Conservation (phyloP, 2,329 filamentous ascomycete genomes). For the Hypoxylon sp. region DNA sequence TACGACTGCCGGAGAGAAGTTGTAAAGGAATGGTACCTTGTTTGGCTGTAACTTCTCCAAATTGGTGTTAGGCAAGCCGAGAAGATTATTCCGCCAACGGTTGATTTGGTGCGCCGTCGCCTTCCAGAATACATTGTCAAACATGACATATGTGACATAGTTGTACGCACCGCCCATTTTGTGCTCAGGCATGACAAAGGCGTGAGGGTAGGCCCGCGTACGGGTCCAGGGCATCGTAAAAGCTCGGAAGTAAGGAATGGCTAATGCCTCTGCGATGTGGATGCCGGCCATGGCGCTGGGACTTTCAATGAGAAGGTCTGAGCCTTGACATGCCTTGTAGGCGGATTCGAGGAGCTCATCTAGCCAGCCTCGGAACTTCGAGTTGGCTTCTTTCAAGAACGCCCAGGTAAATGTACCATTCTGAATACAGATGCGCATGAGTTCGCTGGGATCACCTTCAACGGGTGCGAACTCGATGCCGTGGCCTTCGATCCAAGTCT, state of each 20-base stretch:
- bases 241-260: constrained; percentile 95
- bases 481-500: constrained; percentile 89
- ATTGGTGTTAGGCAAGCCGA: constrained; percentile 84
- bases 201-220: constrained; percentile 95
- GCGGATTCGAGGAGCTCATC: constrained; percentile 87
- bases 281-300: constrained; percentile 98
- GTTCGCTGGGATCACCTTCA: constrained; percentile 90
- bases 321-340: constrained; percentile 86
- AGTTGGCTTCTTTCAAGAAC: constrained; percentile 89
- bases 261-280: constrained; percentile 93
- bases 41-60: constrained; percentile 95
- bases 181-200: constrained; percentile 91
- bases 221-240: constrained; percentile 99
- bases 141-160: constrained; percentile 94
- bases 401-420: constrained; percentile 97
- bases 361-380: constrained; percentile 94
- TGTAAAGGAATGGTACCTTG: constrained; percentile 98
- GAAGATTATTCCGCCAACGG: constrained; percentile 85
- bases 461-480: constrained; percentile 93
- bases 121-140: constrained; percentile 97
- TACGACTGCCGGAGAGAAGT: constrained; percentile 96
- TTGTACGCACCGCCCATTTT: constrained; percentile 98
- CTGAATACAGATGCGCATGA: constrained; percentile 97
- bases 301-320: constrained; percentile 93
- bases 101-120: constrained; percentile 93